Evolutionary conservation across 1,139 yeast genomes (phyloP).

Genomic region (Sugiyamaella grinbergsii): DNA sequence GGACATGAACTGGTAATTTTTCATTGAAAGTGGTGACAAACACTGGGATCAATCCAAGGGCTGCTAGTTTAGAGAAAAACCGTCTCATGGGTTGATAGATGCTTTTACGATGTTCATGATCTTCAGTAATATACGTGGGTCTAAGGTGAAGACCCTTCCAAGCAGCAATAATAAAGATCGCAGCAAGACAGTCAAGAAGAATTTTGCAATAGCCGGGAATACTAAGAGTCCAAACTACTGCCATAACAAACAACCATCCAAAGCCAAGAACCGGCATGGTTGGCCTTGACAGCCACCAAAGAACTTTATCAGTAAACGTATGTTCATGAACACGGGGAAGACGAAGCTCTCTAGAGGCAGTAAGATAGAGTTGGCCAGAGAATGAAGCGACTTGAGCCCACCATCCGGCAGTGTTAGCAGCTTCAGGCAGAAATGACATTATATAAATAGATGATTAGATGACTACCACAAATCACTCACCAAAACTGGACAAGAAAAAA

Average conservation of each 20-base stretch:
- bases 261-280: slow-evolving; percentile 18
- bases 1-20: slow-evolving; percentile 10
- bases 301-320: slow-evolving; percentile 11
- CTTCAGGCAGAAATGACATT: slow-evolving; percentile 6
- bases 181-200: slow-evolving; percentile 2
- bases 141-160: slow-evolving; percentile 15
- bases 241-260: slow-evolving; percentile 19
- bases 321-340: slow-evolving; percentile 22
- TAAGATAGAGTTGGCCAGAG: slow-evolving; percentile 21
- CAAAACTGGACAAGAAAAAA: too few species aligned
- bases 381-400: slow-evolving; percentile 23
- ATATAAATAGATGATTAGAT: too few species aligned
- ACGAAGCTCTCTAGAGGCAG: slow-evolving; percentile 20
- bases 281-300: slow-evolving; percentile 20
- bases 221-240: slow-evolving; percentile 11
- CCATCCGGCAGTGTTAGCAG: slow-evolving; percentile 19
- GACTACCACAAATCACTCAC: too few species aligned
- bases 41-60: slow-evolving; percentile 22
- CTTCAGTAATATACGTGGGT: slow-evolving; percentile 19
- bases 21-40: slow-evolving; percentile 16
- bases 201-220: slow-evolving; percentile 1
- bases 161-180: slow-evolving; percentile 11
- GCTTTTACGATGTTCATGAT: slow-evolving; percentile 11
- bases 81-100: slow-evolving; percentile 15
- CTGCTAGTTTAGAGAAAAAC: slow-evolving; percentile 21